phyloP scores from a whole-genome alignment of 495 filamentous ascomycete species.

The Neurospora africana region DNA sequence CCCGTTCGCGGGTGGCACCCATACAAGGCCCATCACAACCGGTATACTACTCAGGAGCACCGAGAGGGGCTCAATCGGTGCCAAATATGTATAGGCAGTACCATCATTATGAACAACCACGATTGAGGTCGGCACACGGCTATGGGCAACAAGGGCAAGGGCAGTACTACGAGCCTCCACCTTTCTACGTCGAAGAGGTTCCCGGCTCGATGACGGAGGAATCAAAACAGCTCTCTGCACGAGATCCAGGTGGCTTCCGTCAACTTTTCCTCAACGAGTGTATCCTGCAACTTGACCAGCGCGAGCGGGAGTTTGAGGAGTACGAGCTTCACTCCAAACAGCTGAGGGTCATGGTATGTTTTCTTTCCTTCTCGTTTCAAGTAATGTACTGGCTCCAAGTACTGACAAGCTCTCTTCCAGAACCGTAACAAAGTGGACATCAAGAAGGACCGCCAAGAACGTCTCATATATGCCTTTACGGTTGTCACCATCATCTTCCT shows the following conservation, averaged over 20 bases:
- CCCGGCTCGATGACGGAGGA: conserved; percentile 1
- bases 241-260: conserved; percentile 18
- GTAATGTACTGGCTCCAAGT: not conserved
- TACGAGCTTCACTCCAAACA: conserved; percentile 1
- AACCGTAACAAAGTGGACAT: conserved; percentile 26
- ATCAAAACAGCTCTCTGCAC: conserved; percentile 15
- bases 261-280: conserved; percentile 21
- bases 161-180: not conserved
- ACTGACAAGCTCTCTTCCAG: conserved; percentile 4
- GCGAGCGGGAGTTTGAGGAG: conserved; percentile 12
- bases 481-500: conserved; percentile 55
- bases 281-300: conserved; percentile 4
- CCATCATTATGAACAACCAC: not conserved
- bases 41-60: not conserved
- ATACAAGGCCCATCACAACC: not conserved
- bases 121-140: not conserved
- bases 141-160: not conserved
- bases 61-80: not conserved
- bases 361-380: not conserved
- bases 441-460: conserved; percentile 36
- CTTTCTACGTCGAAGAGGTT: not conserved
- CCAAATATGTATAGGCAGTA: not conserved
- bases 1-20: conserved; percentile 1
- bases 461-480: conserved; percentile 46
- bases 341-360: conserved; percentile 15